Conservation (phyloP, 2,329 filamentous ascomycete species). For the Sodiomyces alkalinus region DNA sequence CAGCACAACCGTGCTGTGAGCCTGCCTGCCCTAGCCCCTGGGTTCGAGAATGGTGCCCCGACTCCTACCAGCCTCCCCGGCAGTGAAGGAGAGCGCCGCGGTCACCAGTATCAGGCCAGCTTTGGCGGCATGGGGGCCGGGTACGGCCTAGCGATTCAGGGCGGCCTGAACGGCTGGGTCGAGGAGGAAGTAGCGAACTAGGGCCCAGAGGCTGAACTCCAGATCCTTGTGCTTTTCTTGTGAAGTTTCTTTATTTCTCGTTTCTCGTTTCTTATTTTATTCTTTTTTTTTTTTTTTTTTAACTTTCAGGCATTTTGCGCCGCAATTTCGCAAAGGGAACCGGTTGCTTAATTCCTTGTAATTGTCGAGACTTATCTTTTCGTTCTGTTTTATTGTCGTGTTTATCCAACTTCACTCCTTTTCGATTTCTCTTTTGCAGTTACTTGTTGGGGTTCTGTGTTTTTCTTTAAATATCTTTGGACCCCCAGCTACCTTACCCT, state of each 20-base stretch:
- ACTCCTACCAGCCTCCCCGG: constrained; percentile 33
- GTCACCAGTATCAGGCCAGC: constrained; percentile 51
- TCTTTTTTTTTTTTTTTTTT: constrained; percentile 7
- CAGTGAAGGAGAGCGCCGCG: constrained; percentile 39
- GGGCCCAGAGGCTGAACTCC: constrained; percentile 5
- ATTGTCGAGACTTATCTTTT: constrained; percentile 2
- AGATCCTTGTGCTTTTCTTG: constrained; percentile 18
- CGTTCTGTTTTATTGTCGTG: too few species aligned
- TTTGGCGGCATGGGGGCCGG: constrained; percentile 44
- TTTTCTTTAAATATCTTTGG: constrained; percentile 13
- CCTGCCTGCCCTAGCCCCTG: constrained; percentile 56
- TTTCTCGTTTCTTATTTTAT: constrained; percentile 8
- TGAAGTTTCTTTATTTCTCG: constrained; percentile 7
- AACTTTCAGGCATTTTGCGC: constrained; percentile 6
- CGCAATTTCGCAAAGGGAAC: not conserved
- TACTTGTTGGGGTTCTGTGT: constrained; percentile 11
- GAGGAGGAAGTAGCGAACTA: constrained; percentile 51
- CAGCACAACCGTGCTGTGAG: constrained; percentile 74
- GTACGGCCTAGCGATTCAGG: constrained; percentile 47
- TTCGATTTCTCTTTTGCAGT: constrained; percentile 1
- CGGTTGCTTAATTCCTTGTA: constrained; percentile 2
- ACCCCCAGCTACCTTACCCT: constrained; percentile 13
- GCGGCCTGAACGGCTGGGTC: constrained; percentile 51
- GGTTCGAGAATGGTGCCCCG: constrained; percentile 43
- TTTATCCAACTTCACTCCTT: too few species aligned